Base-by-base conservation (phyloP, 768 basidiomycete species). In the Boletus barrowsii region DNA sequence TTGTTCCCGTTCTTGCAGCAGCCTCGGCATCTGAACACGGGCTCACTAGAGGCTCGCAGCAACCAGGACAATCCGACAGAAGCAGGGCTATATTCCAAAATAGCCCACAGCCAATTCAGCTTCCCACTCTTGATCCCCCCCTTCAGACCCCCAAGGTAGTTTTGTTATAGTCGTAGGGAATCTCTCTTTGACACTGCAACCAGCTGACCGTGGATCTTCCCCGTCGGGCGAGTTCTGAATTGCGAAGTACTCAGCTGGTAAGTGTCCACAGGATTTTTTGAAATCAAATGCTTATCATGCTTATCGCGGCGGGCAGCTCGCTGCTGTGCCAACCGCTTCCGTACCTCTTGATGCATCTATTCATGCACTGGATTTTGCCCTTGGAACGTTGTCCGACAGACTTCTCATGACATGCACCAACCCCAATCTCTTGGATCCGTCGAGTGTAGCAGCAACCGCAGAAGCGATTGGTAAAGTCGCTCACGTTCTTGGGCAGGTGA, bases 391-490 rank as follows among this genome's bases (percentile, higher is more conserved):
- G 30, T 80, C 86, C 4, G 64, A 75, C 29, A 79, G 79, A 64
- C 68, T 90, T 46, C 68, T 71, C 29, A 58, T 70, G 13, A 68
- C 82, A n/a, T 74, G 81, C 6, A 64, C 69, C n/a, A 67, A 66
- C 32, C 61, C 69, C 10, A 58, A 58, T 37, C 51, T 74, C 18
- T 41, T 75, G 49, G 85, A 89, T 62, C 73, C 77, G 32, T 47
- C 62, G 22, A 72, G 78, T 5, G 79, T 91, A 46, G 79, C 76
- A 39, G 69, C 72, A 43, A 81, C 80, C 15, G 86, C 88, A n/a
- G 87, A 89, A 57, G 80, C 86, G 2, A 85, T 91, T 30, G 68
- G 72, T 41, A 88, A 87, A 64, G 81, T 87, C 9, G 75, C 81
- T 1, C 77, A 80, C 54, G 87, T 88, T 7, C 71, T 90, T 56